These are phyloP conservation scores for Cymbopogon flexuosus DNA, from an alignment of 202 grass and related monocot species.

Conservation along the genomic window DNA sequence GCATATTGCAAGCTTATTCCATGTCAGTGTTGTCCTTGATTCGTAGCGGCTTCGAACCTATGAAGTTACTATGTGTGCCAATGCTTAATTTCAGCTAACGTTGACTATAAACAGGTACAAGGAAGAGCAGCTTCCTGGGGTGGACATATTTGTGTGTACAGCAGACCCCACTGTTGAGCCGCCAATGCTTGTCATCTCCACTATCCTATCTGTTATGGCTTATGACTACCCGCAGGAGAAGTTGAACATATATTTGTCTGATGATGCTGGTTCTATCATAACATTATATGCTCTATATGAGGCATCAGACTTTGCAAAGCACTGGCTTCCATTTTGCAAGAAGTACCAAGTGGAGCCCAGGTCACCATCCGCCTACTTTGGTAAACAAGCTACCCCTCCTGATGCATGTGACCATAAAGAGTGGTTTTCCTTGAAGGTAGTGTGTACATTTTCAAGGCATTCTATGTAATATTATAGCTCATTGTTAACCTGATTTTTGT, in stretches of 20 bases:
- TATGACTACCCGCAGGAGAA: constrained; percentile 74
- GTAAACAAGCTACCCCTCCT: constrained; percentile 5
- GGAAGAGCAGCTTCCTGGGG: constrained; percentile 39
- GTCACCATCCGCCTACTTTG: constrained; percentile 62
- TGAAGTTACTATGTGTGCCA: background rate
- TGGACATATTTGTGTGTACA: constrained; percentile 87
- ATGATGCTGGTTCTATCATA: constrained; percentile 59
- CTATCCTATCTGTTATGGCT: constrained; percentile 75
- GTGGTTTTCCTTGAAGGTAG: constrained; percentile 57
- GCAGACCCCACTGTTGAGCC: constrained; percentile 64
- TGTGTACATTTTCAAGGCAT: background rate
- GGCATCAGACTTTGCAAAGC: constrained; percentile 65
- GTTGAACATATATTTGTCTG: constrained; percentile 73
- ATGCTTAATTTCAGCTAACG: background rate
- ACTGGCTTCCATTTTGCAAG: constrained; percentile 81
- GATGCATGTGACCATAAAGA: constrained; percentile 31
- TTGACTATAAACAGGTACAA: constrained; percentile 21
- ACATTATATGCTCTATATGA: constrained; percentile 74
- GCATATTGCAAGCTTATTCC: background rate
- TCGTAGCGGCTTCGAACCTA: background rate
- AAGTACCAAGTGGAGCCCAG: constrained; percentile 57
- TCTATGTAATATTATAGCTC: background rate
- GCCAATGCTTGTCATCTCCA: constrained; percentile 69
- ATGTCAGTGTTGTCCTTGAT: background rate
- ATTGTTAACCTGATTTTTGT: background rate